Base-by-base conservation (phyloP, 1,284 basidiomycete genomes). In the Malassezia psittaci region DNA sequence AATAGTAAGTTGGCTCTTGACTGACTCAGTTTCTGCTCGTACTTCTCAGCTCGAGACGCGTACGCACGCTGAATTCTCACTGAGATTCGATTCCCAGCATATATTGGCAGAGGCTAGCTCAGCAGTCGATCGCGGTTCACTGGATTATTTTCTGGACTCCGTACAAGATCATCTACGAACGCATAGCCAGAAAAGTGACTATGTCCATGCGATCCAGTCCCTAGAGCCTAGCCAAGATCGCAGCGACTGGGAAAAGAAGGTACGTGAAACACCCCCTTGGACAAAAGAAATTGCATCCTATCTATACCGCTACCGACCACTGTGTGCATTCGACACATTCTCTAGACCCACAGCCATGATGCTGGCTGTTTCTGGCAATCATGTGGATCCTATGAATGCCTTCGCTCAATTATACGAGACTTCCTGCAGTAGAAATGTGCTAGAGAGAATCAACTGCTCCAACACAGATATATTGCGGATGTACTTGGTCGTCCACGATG, bases 401-500 rank as follows among this genome's bases (percentile, higher is more conserved):
- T 67, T 74, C 50, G 67, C 69, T 13, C 57, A 52, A 24, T 64
- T 74, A 6, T 71, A 70, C 55, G 68, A 70, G 38, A 45, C 49
- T 7, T 56, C 65, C 7, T n/a, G 38, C 15, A 36, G 32, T 12
- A 29, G 32, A 35, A 39, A 37, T n/a, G 59, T 65, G 3, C 55
- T 72, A 44, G 65, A 73, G n/a, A 29, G 24, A 7, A 29, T 29
- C 24, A 29, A 29, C 7, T 29, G 24, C 24, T 29, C 24, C 24
- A 29, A 29, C 7, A 53, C 61, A 5, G 60, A 67, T 18, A 52
- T 67, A 19, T 58, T 72, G 37, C 63, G 68, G 43, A 72, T 69
- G 54, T 74, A 74, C 24, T 55, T 74, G 7, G 59, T 74, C 12
- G 49, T 74, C 7, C 69, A 74, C 48, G 71, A 74, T 40, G 54